Evolutionary conservation across 768 basidiomycete genomes (phyloP).

Genomic region (Asterophora parasitica): DNA sequence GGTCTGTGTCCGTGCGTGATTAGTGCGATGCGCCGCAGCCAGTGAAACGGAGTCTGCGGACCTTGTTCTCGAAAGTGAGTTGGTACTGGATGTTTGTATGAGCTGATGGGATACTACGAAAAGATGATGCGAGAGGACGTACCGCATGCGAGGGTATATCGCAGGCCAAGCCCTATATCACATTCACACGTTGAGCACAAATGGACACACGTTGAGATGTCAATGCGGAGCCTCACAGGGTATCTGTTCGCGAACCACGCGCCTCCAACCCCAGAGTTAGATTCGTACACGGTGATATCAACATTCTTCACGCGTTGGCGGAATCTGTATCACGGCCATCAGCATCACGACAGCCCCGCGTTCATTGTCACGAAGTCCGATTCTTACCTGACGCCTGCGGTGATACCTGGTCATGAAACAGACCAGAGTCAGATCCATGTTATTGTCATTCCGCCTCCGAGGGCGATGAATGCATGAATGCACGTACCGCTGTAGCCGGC

Average conservation of each 20-base stretch:
- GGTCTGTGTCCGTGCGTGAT: constrained; percentile 26
- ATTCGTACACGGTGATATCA: constrained; percentile 55
- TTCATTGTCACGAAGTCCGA: neutral
- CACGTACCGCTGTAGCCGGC: constrained; percentile 52
- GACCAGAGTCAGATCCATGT: neutral
- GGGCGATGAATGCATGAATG: neutral
- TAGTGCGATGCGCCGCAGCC: neutral
- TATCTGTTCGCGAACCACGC: constrained; percentile 58
- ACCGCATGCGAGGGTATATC: constrained; percentile 58
- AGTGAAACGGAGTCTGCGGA: constrained; percentile 14
- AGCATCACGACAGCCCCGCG: neutral
- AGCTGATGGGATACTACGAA: constrained; percentile 4
- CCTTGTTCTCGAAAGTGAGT: constrained; percentile 52
- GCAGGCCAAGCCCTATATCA: constrained; percentile 47
- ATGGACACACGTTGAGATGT: neutral
- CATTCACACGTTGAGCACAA: neutral
- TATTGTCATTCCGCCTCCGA: neutral
- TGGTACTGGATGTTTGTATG: constrained; percentile 41
- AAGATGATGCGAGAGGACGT: constrained; percentile 14
- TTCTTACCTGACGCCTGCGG: constrained; percentile 49
- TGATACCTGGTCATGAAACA: constrained; percentile 32
- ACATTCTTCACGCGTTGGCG: constrained; percentile 50
- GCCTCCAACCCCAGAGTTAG: constrained; percentile 54
- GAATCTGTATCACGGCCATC: constrained; percentile 30
- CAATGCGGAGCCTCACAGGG: constrained; percentile 31